Evolutionary conservation across 345 rosid genomes (phyloP), one percentile per base, ranked within the genome.

Genomic region (Ricinus communis): DNA sequence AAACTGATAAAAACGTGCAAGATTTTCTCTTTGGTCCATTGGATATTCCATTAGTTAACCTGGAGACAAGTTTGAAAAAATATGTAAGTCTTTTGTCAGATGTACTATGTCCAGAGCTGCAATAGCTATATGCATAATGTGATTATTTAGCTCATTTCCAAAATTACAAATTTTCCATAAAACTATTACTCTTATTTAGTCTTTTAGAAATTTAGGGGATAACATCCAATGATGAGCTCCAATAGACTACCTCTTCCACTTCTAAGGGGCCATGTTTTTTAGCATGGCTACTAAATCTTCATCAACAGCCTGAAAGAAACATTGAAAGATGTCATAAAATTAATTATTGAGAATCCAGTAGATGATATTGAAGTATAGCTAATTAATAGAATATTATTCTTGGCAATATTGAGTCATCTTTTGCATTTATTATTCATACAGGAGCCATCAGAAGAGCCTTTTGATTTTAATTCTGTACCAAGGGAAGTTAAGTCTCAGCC

Each of bases 31-130:
- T 95, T 77, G 95, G 93, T 62, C 84, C 91, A 14, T 74, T 95
- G 54, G 97, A 90, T 74, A 86, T 87, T 52, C 99, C 99, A 50
- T 82, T 95, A 58, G 86, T 70, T 75, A 95, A 95, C 79, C 73
- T 95, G 79, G 99, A 92, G 87, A 87, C 87, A 41, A 90, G 97
- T 83, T 83, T 95, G 87, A 90, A 85, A 84, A 87, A 84, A 62
- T 89, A 95, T 85, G 97, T 95, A 77, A 85, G 97, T 40, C 24
- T 30, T 56, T n/a, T 58, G 45, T 49, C 66, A 13, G 9, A 30
- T 66, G 6, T 79, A 55, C 75, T 40, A 67, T 69, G 21, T 47
- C 4, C 22, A 2, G 22, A 18, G 7, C 16, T 9, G 4, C 27
- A 18, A 30, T 3, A 25, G 55, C 24, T 24, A 19, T 16, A 1